These are phyloP conservation scores for Lupinus albus DNA, from an alignment of 306 rosid species.

Conservation along the genomic window DNA sequence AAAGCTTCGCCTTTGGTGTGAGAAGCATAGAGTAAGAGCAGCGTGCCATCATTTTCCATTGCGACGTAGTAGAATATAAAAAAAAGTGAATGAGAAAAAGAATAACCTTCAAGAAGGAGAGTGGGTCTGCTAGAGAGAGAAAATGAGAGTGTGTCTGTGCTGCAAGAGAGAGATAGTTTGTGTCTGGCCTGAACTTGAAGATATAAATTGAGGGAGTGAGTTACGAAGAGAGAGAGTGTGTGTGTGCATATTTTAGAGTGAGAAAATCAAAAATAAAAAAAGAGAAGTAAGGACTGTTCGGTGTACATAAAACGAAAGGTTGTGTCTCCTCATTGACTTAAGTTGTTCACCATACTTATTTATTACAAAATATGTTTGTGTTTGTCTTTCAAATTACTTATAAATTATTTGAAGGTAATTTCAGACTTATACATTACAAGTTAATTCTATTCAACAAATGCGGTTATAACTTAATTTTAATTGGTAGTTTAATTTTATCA, in stretches of 20 bases:
- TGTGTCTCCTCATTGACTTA: too few species aligned
- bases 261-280: not conserved
- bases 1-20: constrained; percentile 9
- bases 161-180: constrained; percentile 26
- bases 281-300: too few species aligned
- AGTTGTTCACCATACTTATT: too few species aligned
- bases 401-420: too few species aligned
- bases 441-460: too few species aligned
- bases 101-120: not conserved
- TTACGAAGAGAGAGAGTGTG: constrained; percentile 53
- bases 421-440: too few species aligned
- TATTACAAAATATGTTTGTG: too few species aligned
- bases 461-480: too few species aligned
- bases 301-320: too few species aligned
- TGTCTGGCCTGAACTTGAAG: constrained; percentile 75
- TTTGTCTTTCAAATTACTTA: too few species aligned
- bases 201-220: constrained; percentile 46
- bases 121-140: too few species aligned
- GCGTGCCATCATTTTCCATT: constrained; percentile 43
- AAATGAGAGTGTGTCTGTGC: not conserved
- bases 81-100: not conserved
- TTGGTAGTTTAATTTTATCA: too few species aligned
- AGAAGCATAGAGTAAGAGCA: constrained; percentile 8
- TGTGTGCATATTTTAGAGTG: not conserved
- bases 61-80: not conserved